Base-by-base conservation (phyloP, 148 eudicot species). In the Suaeda aralocaspica region DNA sequence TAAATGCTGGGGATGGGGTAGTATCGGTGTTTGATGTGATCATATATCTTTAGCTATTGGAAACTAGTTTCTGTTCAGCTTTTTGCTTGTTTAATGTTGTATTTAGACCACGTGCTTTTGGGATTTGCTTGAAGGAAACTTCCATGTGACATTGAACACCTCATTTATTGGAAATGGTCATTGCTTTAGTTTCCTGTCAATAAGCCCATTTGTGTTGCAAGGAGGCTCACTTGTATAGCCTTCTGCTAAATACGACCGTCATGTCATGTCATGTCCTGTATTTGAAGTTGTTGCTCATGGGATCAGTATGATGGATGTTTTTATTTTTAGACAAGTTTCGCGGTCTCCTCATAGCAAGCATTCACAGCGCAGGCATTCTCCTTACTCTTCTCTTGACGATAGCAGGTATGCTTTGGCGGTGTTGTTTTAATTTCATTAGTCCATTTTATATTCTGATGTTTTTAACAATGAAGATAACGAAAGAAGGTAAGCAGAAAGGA, bases 271-370 rank as follows among this genome's bases (percentile, higher is more conserved):
- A 39, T 70, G 72, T 75, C 72, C 62, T 71, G 48, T 60, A 66
- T 74, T 42, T 75, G 42, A 69, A 29, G 69, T 71, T 50, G 67
- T 74, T 78, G 85, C 87, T 88, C 84, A 87, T 83, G 79, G 83
- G 87, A 82, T 92, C 78, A 89, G 98, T 64, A 82, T 86, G 83
- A 75, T 78, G 76, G 83, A 78, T 92, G 86, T 88, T 90, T 88
- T 85, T 73, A 64, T 88, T 80, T 90, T 72, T 90, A 92, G 98
- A 92, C 92, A 85, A 79, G 94, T 85, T 82, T 92, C 94, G 86
- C 82, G 88, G 90, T 92, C 98, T 73, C 94, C 98, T 74, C 89
- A 79, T 90, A 92, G 93, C 96, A 90, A 82, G 98, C 96, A 75
- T 82, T 79, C 96, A 81, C 91, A 85, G 85, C 96, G 88, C 91